Evolutionary conservation across 2,329 filamentous ascomycete genomes (phyloP).

Genomic region (Myriosclerotinia scirpicola): DNA sequence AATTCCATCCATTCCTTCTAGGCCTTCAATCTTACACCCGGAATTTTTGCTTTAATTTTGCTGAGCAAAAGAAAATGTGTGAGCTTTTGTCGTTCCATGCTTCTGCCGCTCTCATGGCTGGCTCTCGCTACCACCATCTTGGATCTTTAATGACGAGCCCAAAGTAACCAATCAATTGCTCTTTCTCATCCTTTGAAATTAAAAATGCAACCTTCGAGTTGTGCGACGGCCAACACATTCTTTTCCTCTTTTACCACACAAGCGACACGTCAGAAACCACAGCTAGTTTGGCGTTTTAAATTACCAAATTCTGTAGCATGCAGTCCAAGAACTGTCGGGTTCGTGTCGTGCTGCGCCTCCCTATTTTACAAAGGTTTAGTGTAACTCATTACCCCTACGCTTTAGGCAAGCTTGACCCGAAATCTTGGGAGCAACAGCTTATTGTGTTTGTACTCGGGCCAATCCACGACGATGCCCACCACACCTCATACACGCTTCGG

Average conservation of each 20-base stretch:
- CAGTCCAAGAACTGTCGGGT: constrained; percentile 22
- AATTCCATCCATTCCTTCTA: constrained; percentile 18
- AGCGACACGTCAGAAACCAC: constrained; percentile 24
- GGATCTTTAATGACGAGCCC: neutral
- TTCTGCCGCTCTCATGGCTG: constrained; percentile 4
- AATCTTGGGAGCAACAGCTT: constrained; percentile 22
- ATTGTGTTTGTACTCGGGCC: constrained; percentile 21
- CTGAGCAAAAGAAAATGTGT: neutral
- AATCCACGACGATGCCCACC: constrained; percentile 15
- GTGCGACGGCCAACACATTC: constrained; percentile 23
- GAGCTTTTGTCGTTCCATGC: constrained; percentile 5
- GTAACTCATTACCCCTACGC: constrained; percentile 9
- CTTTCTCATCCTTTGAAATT: constrained; percentile 12
- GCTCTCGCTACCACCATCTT: constrained; percentile 23
- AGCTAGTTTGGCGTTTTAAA: constrained; percentile 13
- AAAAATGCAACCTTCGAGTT: constrained; percentile 21
- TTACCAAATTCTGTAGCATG: constrained; percentile 17
- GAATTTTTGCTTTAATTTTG: neutral
- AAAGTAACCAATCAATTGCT: constrained; percentile 9
- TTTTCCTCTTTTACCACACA: constrained; percentile 15
- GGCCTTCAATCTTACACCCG: constrained; percentile 6
- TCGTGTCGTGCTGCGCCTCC: constrained; percentile 24
- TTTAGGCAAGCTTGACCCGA: constrained; percentile 24
- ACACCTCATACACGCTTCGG: constrained; percentile 17
- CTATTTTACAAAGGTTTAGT: constrained; percentile 7